Evolutionary conservation across 2,329 filamentous ascomycete species (phyloP), one percentile per base, ranked within the genome.

Genomic region (Pseudogymnoascus sp.): DNA sequence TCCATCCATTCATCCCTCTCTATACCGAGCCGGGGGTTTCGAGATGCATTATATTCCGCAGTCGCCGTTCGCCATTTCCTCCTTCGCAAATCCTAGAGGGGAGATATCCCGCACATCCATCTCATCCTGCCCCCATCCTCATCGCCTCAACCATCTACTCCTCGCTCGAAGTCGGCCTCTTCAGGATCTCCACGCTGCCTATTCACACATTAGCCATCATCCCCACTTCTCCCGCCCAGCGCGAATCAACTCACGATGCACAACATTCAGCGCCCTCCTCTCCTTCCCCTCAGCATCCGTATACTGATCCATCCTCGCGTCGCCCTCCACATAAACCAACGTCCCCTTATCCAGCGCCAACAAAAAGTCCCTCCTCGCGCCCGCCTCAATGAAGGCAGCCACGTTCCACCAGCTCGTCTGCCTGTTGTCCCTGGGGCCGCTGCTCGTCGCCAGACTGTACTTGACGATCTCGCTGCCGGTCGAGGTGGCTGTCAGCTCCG

Each of bases 221-320:
- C n/a, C n/a, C n/a, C n/a, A n/a, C n/a, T n/a, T n/a, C n/a, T n/a
- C n/a, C n/a, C n/a, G n/a, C n/a, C n/a, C n/a, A n/a, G n/a, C n/a
- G n/a, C n/a, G n/a, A n/a, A n/a, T n/a, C n/a, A n/a, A 82, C 90
- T 73, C 86, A 96, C 93, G 88, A 79, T 96, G 92, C 61, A 89
- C 77, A 71, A 98, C 81, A 77, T 80, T 93, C 72, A 97, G 75
- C 61, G 79, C 73, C 63, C 77, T 84, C 69, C 81, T 81, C 71
- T 79, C 84, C 77, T 88, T 88, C 75, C 90, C 90, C 57, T 95
- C 89, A 64, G 79, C 75, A 70, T 89, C 87, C 69, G 89, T 83
- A 74, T 85, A 93, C 51, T 76, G 79, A 70, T 78, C 81, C 79
- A 93, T 86, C 69, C 79, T 79, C 67, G 88, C 89, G 67, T 97